Evolutionary conservation across 441 rosid genomes (phyloP).

Genomic region (Populus tomentosa): DNA sequence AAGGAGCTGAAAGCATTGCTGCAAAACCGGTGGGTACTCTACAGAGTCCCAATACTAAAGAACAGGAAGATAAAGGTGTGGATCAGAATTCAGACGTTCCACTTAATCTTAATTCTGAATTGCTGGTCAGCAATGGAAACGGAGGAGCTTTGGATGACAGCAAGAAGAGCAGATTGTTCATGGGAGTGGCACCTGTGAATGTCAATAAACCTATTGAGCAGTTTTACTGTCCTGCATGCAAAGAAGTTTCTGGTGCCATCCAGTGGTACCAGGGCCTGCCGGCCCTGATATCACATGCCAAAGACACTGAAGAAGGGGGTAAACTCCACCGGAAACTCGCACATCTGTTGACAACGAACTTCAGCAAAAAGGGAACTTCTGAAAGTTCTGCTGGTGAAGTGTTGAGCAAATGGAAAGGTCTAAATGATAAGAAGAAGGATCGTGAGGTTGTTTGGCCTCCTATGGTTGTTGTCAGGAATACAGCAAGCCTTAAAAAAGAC

Average conservation of each 20-base stretch:
- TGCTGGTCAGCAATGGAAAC: not conserved
- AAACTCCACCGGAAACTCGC: conserved; percentile 12
- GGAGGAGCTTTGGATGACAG: not conserved
- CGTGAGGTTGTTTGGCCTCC: conserved; percentile 22
- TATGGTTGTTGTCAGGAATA: conserved; percentile 13
- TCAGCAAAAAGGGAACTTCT: not conserved
- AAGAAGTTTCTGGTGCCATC: not conserved
- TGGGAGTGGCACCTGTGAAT: not conserved
- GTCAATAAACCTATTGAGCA: conserved; percentile 3
- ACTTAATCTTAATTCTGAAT: not conserved
- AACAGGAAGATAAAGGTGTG: not conserved
- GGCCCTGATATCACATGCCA: conserved; percentile 10
- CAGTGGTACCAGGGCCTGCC: conserved; percentile 5
- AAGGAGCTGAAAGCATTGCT: not conserved
- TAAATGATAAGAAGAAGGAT: conserved; percentile 1
- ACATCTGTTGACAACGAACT: conserved; percentile 1
- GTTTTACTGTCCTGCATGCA: conserved; percentile 17
- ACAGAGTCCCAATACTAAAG: not conserved
- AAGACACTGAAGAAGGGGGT: not conserved
- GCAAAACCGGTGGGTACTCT: not conserved
- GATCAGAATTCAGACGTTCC: not conserved
- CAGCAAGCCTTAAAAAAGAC: not conserved
- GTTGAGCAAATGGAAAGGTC: conserved; percentile 7
- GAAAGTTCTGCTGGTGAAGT: not conserved
- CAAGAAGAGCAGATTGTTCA: conserved; percentile 9